A percentile compares a stretch with the other conserved stretches of the same genome.
These are phyloP conservation scores for Saturnispora besseyi DNA, from an alignment of 805 yeast species.

Conservation along the genomic window DNA sequence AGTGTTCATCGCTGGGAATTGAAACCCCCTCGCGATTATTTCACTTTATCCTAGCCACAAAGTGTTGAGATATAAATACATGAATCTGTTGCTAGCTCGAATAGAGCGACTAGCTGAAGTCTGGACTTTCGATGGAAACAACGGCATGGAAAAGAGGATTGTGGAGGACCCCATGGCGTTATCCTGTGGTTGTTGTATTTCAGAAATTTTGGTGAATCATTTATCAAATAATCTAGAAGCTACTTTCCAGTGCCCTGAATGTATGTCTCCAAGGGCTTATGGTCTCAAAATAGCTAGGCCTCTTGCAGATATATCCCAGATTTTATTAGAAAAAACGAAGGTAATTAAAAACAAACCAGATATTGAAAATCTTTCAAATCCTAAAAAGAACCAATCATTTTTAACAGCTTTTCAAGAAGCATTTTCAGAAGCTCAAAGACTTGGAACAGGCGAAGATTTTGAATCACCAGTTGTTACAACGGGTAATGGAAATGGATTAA, in stretches of 20 bases:
- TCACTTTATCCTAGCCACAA: neutral
- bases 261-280: neutral
- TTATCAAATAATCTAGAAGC: neutral
- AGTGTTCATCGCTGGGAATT: neutral
- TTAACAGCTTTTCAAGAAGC: constrained; percentile 31
- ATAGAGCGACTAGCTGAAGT: neutral
- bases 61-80: neutral
- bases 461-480: neutral
- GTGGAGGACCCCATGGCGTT: constrained; percentile 27
- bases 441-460: neutral
- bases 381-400: constrained; percentile 19
- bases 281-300: neutral
- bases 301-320: neutral
- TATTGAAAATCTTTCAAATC: neutral
- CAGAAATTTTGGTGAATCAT: constrained; percentile 24
- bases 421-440: constrained; percentile 22
- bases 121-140: neutral
- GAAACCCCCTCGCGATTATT: neutral
- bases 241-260: constrained; percentile 1
- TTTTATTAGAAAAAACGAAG: neutral
- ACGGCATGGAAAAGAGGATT: neutral
- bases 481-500: neutral
- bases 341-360: neutral
- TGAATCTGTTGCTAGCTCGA: neutral
- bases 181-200: constrained; percentile 35